Evolutionary conservation across 495 filamentous ascomycete genomes (phyloP).

Genomic region (Cercophora newfieldiana): DNA sequence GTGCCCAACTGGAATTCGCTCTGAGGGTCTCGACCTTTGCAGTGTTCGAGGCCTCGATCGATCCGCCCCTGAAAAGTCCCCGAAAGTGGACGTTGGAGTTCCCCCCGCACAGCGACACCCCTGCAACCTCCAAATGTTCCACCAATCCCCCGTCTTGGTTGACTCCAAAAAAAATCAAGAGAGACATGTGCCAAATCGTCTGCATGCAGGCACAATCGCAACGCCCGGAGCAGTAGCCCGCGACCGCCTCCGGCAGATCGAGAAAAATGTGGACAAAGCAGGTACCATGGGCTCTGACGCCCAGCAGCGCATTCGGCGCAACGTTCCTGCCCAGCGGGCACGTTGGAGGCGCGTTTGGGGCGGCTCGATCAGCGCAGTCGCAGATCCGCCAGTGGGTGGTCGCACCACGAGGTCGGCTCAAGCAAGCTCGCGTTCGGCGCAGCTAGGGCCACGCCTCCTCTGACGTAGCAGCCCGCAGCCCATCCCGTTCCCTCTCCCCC

Average conservation of each 20-base stretch:
- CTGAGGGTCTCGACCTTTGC: not conserved
- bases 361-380: not conserved
- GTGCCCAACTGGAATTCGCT: not conserved
- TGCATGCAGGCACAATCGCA: not conserved
- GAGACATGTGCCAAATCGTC: not conserved
- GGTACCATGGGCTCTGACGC: slow-evolving; percentile 2
- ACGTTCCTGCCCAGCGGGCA: not conserved
- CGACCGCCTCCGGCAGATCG: not conserved
- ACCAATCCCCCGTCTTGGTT: not conserved
- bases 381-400: slow-evolving; percentile 8
- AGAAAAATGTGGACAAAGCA: slow-evolving; percentile 7
- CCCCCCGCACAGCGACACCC: not conserved
- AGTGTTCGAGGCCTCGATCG: not conserved
- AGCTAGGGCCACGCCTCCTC: slow-evolving; percentile 36
- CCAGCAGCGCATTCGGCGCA: not conserved
- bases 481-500: slow-evolving; percentile 16
- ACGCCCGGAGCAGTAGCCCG: not conserved
- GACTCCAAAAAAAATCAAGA: slow-evolving; percentile 1
- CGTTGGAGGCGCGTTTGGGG: not conserved
- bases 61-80: not conserved
- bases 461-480: slow-evolving; percentile 30
- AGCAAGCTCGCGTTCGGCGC: slow-evolving; percentile 12
- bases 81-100: not conserved
- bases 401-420: slow-evolving; percentile 14
- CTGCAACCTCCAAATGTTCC: slow-evolving; percentile 12